Evolutionary conservation across 352 stramenopile species (phyloP).

Genomic region (Pythium angustatum): DNA sequence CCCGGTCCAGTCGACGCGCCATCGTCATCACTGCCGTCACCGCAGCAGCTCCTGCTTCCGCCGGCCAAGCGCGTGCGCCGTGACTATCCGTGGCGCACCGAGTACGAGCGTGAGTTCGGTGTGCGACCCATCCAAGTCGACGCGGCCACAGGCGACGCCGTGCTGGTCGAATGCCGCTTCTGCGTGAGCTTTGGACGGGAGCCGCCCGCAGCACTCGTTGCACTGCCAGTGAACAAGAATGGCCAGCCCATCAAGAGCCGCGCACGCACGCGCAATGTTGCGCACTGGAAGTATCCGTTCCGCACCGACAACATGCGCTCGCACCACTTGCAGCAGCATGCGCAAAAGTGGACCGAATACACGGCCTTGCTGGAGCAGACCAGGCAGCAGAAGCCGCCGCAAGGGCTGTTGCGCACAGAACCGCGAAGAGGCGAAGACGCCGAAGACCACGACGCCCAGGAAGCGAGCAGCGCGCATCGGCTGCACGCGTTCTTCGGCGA

Average conservation of each 20-base stretch:
- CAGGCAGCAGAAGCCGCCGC: conserved; percentile 22
- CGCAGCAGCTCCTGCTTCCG: neutral
- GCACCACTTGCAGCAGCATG: conserved; percentile 42
- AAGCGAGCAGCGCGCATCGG: neutral
- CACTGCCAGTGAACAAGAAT: conserved; percentile 12
- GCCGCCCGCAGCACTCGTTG: neutral
- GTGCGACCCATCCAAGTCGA: conserved; percentile 35
- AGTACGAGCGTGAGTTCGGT: conserved; percentile 38
- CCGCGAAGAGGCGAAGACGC: neutral
- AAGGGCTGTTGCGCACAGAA: too few relatives aligned
- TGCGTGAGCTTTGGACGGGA: conserved; percentile 44
- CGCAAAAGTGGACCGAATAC: conserved; percentile 37
- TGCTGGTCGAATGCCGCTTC: conserved; percentile 40
- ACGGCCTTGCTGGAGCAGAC: conserved; percentile 28
- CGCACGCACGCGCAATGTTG: conserved; percentile 37
- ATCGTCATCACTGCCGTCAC: neutral
- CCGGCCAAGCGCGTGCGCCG: conserved; percentile 32
- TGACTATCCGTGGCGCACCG: conserved; percentile 33
- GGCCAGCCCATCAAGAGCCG: conserved; percentile 27
- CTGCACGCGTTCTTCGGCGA: conserved; percentile 28
- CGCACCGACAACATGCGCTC: conserved; percentile 46
- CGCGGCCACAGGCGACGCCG: conserved; percentile 32
- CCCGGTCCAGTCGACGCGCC: neutral
- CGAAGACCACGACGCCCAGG: neutral
- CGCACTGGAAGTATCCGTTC: conserved; percentile 39